Percentiles rank a stretch among this genome's conserved stretches.
phyloP scores from a whole-genome alignment of 208 protist species.

The Wallacemonas sp. region DNA sequence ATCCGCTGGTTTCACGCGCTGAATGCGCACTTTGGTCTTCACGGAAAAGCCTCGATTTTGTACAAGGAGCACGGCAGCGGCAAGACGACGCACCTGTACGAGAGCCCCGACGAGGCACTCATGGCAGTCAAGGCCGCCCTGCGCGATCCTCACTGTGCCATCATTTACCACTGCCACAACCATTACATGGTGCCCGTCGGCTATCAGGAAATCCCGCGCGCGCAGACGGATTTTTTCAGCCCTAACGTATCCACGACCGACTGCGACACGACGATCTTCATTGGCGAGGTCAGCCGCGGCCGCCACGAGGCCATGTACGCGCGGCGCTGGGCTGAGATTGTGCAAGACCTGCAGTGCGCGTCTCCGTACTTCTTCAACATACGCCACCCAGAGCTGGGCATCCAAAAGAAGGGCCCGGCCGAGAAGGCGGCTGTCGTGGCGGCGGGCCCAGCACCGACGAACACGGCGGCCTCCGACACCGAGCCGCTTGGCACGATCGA shows the following conservation, averaged over 20 bases:
- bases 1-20: constrained; percentile 92
- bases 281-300: constrained; percentile 89
- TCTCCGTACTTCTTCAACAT: constrained; percentile 90
- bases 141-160: constrained; percentile 63
- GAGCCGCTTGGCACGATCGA: too few species aligned
- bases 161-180: constrained; percentile 95
- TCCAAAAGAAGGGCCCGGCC: constrained; percentile 41
- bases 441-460: too few species aligned
- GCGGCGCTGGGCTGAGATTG: constrained; percentile 78
- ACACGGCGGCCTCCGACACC: too few species aligned
- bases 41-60: constrained; percentile 67
- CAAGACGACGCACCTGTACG: constrained; percentile 60
- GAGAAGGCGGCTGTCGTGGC: too few species aligned
- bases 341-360: constrained; percentile 79
- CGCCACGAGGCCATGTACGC: constrained; percentile 87
- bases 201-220: constrained; percentile 83
- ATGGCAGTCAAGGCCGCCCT: constrained; percentile 73
- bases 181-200: constrained; percentile 94
- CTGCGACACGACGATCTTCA: constrained; percentile 87
- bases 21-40: constrained; percentile 70
- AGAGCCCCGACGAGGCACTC: constrained; percentile 50
- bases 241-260: constrained; percentile 34
- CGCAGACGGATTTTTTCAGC: constrained; percentile 73
- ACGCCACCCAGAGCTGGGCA: constrained; percentile 79
- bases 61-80: constrained; percentile 82